A percentile compares a stretch with the other conserved stretches of the same genome.
Evolutionary conservation across 257 asterid species (phyloP).

Genomic region (Primulina tabacum): DNA sequence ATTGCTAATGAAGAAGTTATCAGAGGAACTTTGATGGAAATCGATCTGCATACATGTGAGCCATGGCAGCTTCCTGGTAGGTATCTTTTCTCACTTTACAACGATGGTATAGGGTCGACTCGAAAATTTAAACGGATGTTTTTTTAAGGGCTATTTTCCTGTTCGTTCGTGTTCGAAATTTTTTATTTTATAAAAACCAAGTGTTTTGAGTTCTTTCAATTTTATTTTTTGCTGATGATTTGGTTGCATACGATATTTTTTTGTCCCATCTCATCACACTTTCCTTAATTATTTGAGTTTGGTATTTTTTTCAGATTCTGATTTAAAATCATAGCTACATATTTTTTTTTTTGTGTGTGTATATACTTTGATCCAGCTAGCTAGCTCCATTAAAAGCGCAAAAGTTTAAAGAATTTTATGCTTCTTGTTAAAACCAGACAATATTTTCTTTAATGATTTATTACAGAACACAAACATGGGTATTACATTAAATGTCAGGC

Average conservation of each 20-base stretch:
- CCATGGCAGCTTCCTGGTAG: conserved; percentile 99
- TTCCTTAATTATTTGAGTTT: not conserved
- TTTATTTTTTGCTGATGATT: too few species aligned
- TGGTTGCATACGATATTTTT: too few species aligned
- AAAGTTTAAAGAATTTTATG: not conserved
- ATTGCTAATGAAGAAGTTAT: conserved; percentile 46
- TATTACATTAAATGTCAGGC: not conserved
- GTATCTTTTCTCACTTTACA: not conserved
- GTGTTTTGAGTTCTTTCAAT: not conserved
- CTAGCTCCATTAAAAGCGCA: not conserved
- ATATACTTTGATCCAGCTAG: not conserved
- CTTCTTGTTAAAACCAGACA: not conserved
- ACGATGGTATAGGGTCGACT: not conserved
- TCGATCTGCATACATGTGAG: conserved; percentile 85
- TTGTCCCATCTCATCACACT: not conserved
- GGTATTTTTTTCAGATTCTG: not conserved
- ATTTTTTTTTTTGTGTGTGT: not conserved
- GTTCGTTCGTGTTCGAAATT: too few species aligned
- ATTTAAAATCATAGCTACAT: not conserved
- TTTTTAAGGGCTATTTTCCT: not conserved
- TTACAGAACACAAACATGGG: not conserved
- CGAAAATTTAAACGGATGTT: not conserved
- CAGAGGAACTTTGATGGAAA: conserved; percentile 63
- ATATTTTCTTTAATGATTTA: not conserved
- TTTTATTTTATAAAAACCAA: not conserved